Evolutionary conservation across 2,329 filamentous ascomycete species (phyloP).

Genomic region (Fusarium pseudograminearum): DNA sequence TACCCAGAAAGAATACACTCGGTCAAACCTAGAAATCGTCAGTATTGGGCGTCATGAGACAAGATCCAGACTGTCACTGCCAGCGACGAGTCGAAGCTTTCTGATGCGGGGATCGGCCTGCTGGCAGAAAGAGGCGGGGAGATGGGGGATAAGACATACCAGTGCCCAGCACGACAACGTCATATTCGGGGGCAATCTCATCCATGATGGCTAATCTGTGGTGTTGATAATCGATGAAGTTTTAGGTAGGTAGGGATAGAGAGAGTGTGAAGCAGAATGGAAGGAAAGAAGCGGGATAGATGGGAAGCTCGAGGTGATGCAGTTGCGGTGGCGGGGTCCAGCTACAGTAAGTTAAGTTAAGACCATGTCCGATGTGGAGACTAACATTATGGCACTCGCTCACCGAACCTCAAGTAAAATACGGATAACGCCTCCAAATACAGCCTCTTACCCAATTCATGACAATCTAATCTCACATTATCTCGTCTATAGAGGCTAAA

Average conservation of each 20-base stretch:
- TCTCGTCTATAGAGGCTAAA: conserved; percentile 26
- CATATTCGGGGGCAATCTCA: conserved; percentile 98
- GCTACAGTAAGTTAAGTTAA: conserved; percentile 46
- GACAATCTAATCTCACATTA: conserved; percentile 25
- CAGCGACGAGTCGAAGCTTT: conserved; percentile 30
- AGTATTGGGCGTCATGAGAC: conserved; percentile 32
- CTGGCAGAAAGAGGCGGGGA: conserved; percentile 31
- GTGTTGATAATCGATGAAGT: conserved; percentile 22
- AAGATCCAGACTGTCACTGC: conserved; percentile 1
- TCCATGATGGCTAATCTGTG: conserved; percentile 72
- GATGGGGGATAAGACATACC: conserved; percentile 69
- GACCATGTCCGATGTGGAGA: conserved; percentile 42
- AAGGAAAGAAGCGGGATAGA: conserved; percentile 38
- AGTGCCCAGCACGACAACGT: conserved; percentile 98
- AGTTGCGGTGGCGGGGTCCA: conserved; percentile 46
- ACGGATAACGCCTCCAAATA: conserved; percentile 22
- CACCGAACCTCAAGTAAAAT: conserved; percentile 18
- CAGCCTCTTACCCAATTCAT: conserved; percentile 37
- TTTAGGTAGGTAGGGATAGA: conserved; percentile 13
- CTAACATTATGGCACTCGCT: conserved; percentile 18
- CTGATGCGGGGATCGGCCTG: conserved; percentile 41
- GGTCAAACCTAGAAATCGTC: conserved; percentile 77
- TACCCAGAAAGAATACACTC: conserved; percentile 99
- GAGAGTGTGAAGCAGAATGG: conserved; percentile 5
- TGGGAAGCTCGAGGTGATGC: conserved; percentile 44